Evolutionary conservation across 2,329 filamentous ascomycete genomes (phyloP), one percentile per base, ranked within the genome.

Genomic region (Fusarium annulatum): DNA sequence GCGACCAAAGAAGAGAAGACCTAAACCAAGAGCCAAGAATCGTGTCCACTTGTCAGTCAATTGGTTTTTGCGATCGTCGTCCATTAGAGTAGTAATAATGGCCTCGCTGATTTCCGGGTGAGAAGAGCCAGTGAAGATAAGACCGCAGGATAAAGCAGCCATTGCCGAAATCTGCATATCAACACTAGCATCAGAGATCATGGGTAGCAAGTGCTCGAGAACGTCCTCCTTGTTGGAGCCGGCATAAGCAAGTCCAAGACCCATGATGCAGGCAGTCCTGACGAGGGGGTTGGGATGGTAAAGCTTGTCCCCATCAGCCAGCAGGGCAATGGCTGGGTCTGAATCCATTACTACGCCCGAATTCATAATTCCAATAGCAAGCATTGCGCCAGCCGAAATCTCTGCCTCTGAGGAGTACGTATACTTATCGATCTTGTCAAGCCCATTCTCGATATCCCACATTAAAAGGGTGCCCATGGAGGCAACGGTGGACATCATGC

Each of bases 41-140:
- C 96, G 92, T 38, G 95, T 96, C 96, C 96, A 99, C 85, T 98
- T 99, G 84, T 98, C 94, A 76, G 97, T 98, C 69, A 99, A 87
- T 82, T 97, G 95, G 79, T 90, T 92, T 84, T 93, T 93, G 64
- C 95, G 91, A 68, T 98, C 96, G 66, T 98, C 96, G 76, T 99
- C 96, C 83, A 99, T 90, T 76, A 99, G 87, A 2, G 96, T 97
- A 63, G 93, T 94, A 61, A 98, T 92, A 76, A 99, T 96, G 15
- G 95, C 93, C 83, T 97, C 94, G 74, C 93, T 96, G 68, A 98
- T 93, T 76, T 97, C 94, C 41, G 95, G 90, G 79, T 98, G 93
- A 8, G 94, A 95, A 14, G 96, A 97, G 52, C 96, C 96, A 70
- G 98, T 95, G 76, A 96, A 98, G 71, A 97, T 91, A 78, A 99